These are phyloP conservation scores for Panus rudis DNA, from an alignment of 768 basidiomycete species.

Conservation along the genomic window DNA sequence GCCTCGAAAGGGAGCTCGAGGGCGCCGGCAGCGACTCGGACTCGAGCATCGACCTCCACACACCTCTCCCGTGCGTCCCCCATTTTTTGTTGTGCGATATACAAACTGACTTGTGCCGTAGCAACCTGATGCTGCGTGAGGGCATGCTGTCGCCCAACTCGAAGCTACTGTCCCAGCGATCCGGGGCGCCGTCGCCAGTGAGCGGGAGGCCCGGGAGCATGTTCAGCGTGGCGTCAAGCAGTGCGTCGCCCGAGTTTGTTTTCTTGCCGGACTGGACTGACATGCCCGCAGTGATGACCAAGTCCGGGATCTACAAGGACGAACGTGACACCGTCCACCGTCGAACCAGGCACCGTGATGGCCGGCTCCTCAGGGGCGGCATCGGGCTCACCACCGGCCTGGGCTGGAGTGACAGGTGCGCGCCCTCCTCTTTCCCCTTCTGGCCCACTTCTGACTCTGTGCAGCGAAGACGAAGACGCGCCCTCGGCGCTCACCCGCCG, in stretches of 20 bases:
- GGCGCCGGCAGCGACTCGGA: slow-evolving; percentile 16
- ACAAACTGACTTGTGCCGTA: slow-evolving; percentile 9
- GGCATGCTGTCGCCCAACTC: slow-evolving; percentile 34
- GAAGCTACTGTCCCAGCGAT: slow-evolving; percentile 27
- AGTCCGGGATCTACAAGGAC: slow-evolving; percentile 30
- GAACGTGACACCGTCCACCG: slow-evolving; percentile 29
- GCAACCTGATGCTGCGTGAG: slow-evolving; percentile 32
- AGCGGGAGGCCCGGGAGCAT: too few relatives aligned
- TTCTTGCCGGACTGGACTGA: neutral
- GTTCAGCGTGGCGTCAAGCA: slow-evolving; percentile 20
- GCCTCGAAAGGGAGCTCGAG: slow-evolving; percentile 20
- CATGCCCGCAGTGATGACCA: slow-evolving; percentile 24
- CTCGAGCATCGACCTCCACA: slow-evolving; percentile 32
- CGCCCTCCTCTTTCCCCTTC: neutral
- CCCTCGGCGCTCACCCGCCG: slow-evolving; percentile 31
- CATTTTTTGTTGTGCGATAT: neutral
- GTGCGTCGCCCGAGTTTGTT: slow-evolving; percentile 15
- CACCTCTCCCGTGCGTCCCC: slow-evolving; percentile 31
- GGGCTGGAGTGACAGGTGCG: slow-evolving; percentile 35
- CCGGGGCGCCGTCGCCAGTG: slow-evolving; percentile 10
- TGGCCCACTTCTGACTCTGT: neutral
- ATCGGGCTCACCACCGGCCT: slow-evolving; percentile 35
- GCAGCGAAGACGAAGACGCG: slow-evolving; percentile 36
- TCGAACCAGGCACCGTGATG: slow-evolving; percentile 31
- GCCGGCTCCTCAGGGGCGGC: slow-evolving; percentile 29